Evolutionary conservation across 306 rosid species (phyloP), one percentile per base, ranked within the genome.

Genomic region (Lathyrus tuberosus): DNA sequence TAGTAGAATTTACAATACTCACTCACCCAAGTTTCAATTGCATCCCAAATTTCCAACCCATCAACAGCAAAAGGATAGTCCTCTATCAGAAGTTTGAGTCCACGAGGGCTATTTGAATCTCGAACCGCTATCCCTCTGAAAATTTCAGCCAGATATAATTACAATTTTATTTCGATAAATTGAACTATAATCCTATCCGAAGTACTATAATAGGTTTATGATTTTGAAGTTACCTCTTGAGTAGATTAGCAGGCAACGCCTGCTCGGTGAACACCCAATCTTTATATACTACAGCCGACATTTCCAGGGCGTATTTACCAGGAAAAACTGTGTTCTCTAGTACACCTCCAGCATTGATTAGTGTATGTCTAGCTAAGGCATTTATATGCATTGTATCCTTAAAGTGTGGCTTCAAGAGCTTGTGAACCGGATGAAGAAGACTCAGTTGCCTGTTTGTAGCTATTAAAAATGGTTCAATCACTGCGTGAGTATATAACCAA

Each of bases 401-500:
- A 66, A 84, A 89, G 58, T 94, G 99, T 41, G 99, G 97, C 62
- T 88, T 88, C 79, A 94, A 71, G 31, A 94, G 95, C 81, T 89
- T 94, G 56, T 88, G 77, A 56, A 94, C 80, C 9, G 99, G 99
- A 71, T 94, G 99, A 66, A 94, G 69, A 53, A 84, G 69, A 53
- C 99, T 94, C 78, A 94, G 54, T 3, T 88, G 97, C 63, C 97
- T 87, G 38, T 91, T 78, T 65, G 99, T 78, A 8, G 96, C 92
- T 38, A 94, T 91, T 37, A 94, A 67, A 79, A 94, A 91, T 6
- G 99, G 99, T 81, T 94, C 98, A 73, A 94, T 94, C 12, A 85
- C 90, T 49, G 98, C 97, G 83, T 94, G 98, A 2, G 97, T 94
- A 78, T 71, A 77, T 77, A 94, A 69, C 99, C 99, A 95, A 79